Percentiles rank a stretch among this genome's conserved stretches.
These are phyloP conservation scores for Coemansia sp. DNA, from an alignment of 192 early-diverging fungal species.

Conservation along the genomic window DNA sequence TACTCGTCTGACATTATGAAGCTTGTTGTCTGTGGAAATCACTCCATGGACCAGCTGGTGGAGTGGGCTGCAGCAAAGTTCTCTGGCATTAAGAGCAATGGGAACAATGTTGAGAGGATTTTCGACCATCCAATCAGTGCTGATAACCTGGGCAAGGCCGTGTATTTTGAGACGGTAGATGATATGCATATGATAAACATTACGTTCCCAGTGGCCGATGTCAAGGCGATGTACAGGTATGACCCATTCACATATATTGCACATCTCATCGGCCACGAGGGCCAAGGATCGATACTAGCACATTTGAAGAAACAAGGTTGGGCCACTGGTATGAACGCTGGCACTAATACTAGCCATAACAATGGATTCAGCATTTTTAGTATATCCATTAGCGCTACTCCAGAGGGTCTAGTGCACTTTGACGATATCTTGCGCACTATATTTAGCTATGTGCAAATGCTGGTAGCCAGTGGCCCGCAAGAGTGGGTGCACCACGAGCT, in stretches of 20 bases:
- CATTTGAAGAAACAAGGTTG: conserved; percentile 83
- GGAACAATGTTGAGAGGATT: conserved; percentile 55
- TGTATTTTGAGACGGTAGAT: conserved; percentile 74
- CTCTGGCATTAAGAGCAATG: conserved; percentile 73
- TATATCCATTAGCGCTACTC: conserved; percentile 17
- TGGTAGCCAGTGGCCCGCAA: conserved; percentile 19
- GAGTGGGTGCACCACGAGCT: conserved; percentile 31
- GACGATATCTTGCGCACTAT: conserved; percentile 24
- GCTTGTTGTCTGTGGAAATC: conserved; percentile 82
- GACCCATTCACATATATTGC: conserved; percentile 72
- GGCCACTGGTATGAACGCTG: conserved; percentile 58
- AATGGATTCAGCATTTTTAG: conserved; percentile 16
- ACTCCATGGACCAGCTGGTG: conserved; percentile 71
- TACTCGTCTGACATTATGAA: conserved; percentile 97
- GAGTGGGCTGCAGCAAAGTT: conserved; percentile 83
- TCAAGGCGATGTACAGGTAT: conserved; percentile 51
- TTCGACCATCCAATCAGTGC: neutral
- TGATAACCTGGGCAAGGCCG: conserved; percentile 60
- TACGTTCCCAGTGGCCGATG: conserved; percentile 81
- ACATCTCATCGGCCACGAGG: conserved; percentile 80
- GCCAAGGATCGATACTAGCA: conserved; percentile 81
- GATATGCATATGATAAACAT: conserved; percentile 69
- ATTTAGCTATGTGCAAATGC: conserved; percentile 40
- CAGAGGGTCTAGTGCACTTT: conserved; percentile 20
- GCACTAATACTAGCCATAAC: neutral